A percentile compares a stretch with the other conserved stretches of the same genome.
These are phyloP conservation scores for Paxillus rubicundulus DNA, from an alignment of 768 basidiomycete genomes.

Conservation along the genomic window DNA sequence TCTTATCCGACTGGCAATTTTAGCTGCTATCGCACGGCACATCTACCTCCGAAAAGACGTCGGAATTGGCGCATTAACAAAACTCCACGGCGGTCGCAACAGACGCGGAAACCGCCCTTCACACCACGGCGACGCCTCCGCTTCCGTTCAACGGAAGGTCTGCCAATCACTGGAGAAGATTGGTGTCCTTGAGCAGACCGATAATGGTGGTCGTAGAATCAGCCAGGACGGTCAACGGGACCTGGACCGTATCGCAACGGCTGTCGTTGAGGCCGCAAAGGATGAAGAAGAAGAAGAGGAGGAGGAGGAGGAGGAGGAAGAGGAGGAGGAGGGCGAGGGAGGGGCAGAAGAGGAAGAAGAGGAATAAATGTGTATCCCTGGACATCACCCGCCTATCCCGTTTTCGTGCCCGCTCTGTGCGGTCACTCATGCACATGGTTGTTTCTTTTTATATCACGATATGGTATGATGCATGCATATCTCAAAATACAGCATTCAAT, in stretches of 20 bases:
- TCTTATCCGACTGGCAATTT: background rate
- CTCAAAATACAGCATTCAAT: conserved; percentile 28
- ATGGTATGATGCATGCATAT: conserved; percentile 43
- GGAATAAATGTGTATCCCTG: conserved; percentile 24
- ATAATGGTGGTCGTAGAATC: conserved; percentile 94
- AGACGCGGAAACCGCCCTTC: conserved; percentile 95
- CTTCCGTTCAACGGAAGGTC: conserved; percentile 89
- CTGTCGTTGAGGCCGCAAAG: conserved; percentile 76
- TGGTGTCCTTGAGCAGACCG: conserved; percentile 90
- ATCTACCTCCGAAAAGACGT: conserved; percentile 99
- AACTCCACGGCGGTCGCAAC: conserved; percentile 96
- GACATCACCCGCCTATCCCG: conserved; percentile 17
- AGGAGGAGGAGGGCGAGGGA: conserved; percentile 69
- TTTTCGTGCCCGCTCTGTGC: conserved; percentile 20
- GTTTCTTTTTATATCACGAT: conserved; percentile 25
- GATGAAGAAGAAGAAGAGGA: conserved; percentile 76
- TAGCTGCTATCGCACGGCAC: conserved; percentile 96
- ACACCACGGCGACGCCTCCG: conserved; percentile 85
- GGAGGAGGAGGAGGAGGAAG: conserved; percentile 66
- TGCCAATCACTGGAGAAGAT: conserved; percentile 99
- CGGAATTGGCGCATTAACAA: conserved; percentile 88
- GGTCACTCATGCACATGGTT: conserved; percentile 14
- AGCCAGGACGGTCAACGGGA: conserved; percentile 96
- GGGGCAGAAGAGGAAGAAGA: conserved; percentile 63
- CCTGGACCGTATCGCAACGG: conserved; percentile 89